Conservation (phyloP, 2,329 filamentous ascomycete genomes). For the Fusarium annulatum region DNA sequence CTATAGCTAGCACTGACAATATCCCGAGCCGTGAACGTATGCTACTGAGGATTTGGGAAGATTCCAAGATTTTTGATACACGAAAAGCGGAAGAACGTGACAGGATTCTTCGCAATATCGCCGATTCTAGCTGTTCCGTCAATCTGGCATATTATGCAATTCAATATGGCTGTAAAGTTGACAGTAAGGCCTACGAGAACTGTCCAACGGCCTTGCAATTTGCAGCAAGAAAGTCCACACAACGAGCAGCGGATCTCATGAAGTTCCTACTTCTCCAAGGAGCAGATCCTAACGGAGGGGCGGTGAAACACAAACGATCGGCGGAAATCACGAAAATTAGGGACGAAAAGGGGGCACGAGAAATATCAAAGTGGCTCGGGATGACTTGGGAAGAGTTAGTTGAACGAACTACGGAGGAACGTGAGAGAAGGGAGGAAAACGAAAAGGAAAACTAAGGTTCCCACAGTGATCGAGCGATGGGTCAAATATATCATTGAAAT, state of each 20-base stretch:
- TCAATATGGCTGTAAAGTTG: neutral
- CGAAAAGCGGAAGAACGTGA: too few species aligned
- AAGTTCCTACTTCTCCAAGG: neutral
- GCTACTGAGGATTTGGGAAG: too few species aligned
- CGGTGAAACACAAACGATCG: too few species aligned
- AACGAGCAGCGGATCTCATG: neutral
- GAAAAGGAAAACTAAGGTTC: too few species aligned
- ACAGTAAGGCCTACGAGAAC: fast-evolving
- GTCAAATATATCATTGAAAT: too few species aligned
- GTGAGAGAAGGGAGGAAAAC: too few species aligned
- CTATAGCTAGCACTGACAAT: too few species aligned
- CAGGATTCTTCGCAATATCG: neutral
- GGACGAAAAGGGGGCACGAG: neutral
- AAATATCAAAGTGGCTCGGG: neutral
- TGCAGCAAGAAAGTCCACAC: fast-evolving
- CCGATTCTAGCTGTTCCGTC: neutral
- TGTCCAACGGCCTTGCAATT: neutral
- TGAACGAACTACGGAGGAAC: fast-evolving
- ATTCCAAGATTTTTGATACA: too few species aligned
- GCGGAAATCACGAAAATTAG: too few species aligned
- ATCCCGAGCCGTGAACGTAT: too few species aligned
- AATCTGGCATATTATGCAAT: neutral
- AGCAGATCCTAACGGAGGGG: neutral
- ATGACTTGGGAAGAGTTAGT: neutral
- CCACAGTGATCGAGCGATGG: neutral